Conservation (phyloP, 2,329 filamentous ascomycete species). For the Orbilia blumenaviensis region DNA sequence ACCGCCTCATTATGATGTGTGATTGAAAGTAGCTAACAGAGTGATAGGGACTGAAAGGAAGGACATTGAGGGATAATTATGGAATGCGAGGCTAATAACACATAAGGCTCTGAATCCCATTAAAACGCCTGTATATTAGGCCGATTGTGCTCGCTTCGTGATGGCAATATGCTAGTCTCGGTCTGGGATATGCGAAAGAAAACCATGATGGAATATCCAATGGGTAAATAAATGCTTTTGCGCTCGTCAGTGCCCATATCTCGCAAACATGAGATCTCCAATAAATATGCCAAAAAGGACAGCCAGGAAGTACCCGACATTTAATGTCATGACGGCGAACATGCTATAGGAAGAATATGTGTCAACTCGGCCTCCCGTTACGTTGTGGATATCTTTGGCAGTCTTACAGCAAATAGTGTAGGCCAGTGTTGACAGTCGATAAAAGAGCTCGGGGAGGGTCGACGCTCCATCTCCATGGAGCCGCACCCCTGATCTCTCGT, state of each 20-base stretch:
- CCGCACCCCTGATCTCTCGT: constrained; percentile 64
- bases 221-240: not conserved
- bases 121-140: constrained; percentile 9
- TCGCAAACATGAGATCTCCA: constrained; percentile 82
- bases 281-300: constrained; percentile 81
- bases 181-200: not conserved
- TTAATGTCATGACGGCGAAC: constrained; percentile 90
- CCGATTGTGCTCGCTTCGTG: not conserved
- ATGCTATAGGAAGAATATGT: constrained; percentile 69
- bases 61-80: not conserved
- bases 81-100: not conserved
- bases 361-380: constrained; percentile 2
- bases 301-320: constrained; percentile 83
- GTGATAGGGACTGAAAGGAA: not conserved
- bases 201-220: not conserved
- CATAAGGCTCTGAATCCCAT: not conserved
- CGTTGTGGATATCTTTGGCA: not conserved
- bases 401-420: constrained; percentile 84
- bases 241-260: constrained; percentile 63
- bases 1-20: too few species aligned
- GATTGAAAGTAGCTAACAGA: not conserved
- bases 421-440: constrained; percentile 76
- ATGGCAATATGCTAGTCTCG: too few species aligned
- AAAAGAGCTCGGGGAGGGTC: constrained; percentile 78
- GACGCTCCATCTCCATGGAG: constrained; percentile 82